Percentiles rank a stretch among this genome's conserved stretches.
Conservation (phyloP, 2,329 filamentous ascomycete species). For the Elsinoe arachidis region DNA sequence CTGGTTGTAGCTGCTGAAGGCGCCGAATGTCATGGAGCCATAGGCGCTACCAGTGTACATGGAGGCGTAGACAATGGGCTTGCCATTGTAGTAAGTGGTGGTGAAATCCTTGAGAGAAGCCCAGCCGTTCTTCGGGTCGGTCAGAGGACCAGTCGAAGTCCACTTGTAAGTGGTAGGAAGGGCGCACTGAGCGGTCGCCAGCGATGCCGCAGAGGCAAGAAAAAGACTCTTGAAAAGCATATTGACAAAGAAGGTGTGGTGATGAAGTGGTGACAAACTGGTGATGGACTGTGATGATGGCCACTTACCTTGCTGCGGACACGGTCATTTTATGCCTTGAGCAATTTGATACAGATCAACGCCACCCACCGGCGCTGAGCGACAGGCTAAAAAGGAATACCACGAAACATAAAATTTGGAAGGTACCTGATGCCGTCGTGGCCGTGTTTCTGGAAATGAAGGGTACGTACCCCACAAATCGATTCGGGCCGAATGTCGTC, state of each 20-base stretch:
- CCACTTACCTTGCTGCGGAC: too few relatives aligned
- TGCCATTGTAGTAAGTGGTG: constrained; percentile 44
- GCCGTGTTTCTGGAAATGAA: too few relatives aligned
- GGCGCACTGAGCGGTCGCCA: constrained; percentile 30
- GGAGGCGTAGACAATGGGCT: constrained; percentile 54
- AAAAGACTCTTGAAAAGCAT: not conserved
- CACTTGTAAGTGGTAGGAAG: constrained; percentile 50
- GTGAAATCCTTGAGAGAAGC: constrained; percentile 57
- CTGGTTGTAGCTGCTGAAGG: constrained; percentile 45
- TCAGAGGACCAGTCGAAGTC: constrained; percentile 45
- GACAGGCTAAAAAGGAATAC: too few relatives aligned
- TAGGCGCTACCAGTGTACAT: constrained; percentile 40
- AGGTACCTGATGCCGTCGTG: too few relatives aligned
- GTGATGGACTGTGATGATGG: not conserved
- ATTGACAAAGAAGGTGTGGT: not conserved
- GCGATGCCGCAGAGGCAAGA: constrained; percentile 13
- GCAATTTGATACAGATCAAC: too few relatives aligned
- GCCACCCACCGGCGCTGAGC: too few relatives aligned
- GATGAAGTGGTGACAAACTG: not conserved
- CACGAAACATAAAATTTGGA: too few relatives aligned
- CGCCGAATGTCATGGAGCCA: constrained; percentile 51
- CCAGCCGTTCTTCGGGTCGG: constrained; percentile 47
- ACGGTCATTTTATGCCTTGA: too few relatives aligned
- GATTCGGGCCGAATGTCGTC: too few relatives aligned
- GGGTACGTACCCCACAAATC: too few relatives aligned